phyloP scores from a whole-genome alignment of 441 rosid species.

The Rhodomyrtus psidioides region DNA sequence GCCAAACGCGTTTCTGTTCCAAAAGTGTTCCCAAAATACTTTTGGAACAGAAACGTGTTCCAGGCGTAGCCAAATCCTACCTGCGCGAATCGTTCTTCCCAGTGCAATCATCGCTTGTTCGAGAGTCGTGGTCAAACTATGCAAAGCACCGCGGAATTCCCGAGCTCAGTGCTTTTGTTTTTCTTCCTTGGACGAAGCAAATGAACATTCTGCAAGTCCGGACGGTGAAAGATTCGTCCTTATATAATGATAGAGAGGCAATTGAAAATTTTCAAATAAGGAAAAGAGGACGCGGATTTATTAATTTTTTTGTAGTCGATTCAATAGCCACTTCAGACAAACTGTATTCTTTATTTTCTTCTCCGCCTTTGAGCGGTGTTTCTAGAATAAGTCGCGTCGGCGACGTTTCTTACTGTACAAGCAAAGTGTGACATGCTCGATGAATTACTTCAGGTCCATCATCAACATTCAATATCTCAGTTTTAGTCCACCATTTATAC shows the following conservation, averaged over 20 bases:
- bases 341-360: not conserved
- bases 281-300: not conserved
- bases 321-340: not conserved
- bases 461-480: not conserved
- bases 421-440: not conserved
- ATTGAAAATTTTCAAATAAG: not conserved
- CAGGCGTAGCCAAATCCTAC: no score
- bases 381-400: not conserved
- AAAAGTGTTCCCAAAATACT: no score
- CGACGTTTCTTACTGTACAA: not conserved
- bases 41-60: no score
- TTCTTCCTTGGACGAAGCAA: not conserved
- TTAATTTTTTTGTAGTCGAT: not conserved
- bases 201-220: not conserved
- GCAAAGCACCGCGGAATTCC: not conserved
- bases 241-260: not conserved
- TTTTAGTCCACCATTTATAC: not conserved
- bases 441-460: not conserved
- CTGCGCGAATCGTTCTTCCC: not conserved
- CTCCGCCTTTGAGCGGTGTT: not conserved
- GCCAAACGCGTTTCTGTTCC: no score
- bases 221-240: not conserved
- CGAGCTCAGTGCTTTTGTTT: not conserved
- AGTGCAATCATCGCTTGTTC: not conserved
- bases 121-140: not conserved